A percentile compares a stretch with the other conserved stretches of the same genome.
Evolutionary conservation across 192 early-diverging fungal species (phyloP).

Genomic region (Oehlia diaphana): DNA sequence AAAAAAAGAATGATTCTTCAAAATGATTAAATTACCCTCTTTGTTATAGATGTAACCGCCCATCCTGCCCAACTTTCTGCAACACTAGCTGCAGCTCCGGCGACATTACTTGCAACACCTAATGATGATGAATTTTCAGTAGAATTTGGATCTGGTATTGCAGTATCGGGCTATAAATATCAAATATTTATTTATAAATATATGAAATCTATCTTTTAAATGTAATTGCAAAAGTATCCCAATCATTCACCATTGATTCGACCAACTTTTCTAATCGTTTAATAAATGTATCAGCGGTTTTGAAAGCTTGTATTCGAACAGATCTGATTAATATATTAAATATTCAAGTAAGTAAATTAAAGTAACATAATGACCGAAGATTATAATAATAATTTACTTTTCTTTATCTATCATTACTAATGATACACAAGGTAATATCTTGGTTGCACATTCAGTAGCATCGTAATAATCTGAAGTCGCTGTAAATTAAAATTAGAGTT

Average conservation of each 20-base stretch:
- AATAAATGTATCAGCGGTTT: conserved; percentile 67
- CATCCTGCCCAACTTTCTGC: conserved; percentile 83
- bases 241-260: conserved; percentile 55
- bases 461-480: conserved; percentile 74
- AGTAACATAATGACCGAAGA: background rate
- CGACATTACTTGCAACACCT: conserved; percentile 31
- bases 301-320: conserved; percentile 84
- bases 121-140: conserved; percentile 31
- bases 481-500: conserved; percentile 25
- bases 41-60: conserved; percentile 82
- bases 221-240: background rate
- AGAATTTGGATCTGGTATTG: conserved; percentile 33
- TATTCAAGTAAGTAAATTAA: background rate
- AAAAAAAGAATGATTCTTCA: background rate
- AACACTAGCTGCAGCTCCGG: conserved; percentile 47
- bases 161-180: conserved; percentile 51
- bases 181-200: background rate
- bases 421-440: conserved; percentile 74
- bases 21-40: conserved; percentile 38
- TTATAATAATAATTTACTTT: conserved; percentile 50
- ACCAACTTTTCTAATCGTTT: conserved; percentile 67
- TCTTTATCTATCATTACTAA: conserved; percentile 75
- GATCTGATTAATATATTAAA: conserved; percentile 40
- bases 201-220: background rate
- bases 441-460: conserved; percentile 66